Evolutionary conservation across 805 yeast species (phyloP), one percentile per base, ranked within the genome.

Genomic region (Kregervanrija pseudodelftensis): DNA sequence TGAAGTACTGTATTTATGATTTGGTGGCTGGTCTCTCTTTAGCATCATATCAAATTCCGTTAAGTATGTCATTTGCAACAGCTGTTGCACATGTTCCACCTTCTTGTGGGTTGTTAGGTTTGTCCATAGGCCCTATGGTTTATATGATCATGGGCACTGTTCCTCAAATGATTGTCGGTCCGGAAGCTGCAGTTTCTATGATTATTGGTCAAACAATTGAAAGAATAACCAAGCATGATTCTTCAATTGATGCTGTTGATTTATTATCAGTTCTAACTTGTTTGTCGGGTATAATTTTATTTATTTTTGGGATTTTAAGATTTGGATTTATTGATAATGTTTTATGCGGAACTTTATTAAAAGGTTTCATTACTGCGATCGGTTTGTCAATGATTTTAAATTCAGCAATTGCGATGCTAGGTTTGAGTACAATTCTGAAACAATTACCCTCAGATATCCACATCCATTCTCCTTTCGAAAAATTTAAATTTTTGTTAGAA

Each of bases 31-130:
- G 99, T 0, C 56, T 88, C 4, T 81, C 97, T 0, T 63, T 90
- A 33, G 96, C 96, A 0, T 82, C 93, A 4, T 91, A 89, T 64
- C 97, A 90, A 60, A 79, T 91, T 40, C 98, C 99, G 1, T 68
- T 91, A 43, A 83, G 89, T 49, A 72, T 82, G 74, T 77, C 85
- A 2, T 84, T 84, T 56, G 93, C 96, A 3, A 81, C 87, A 0
- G 81, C 95, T 0, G 69, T 89, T 38, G 95, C 95, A 2, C 87
- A 82, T 54, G 82, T 87, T 11, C 91, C 93, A 10, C 86, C 95
- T 0, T 62, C 83, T 2, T 78, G 84, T 51, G 96, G 96, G 0
- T 68, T 90, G 8, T 76, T 81, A 51, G 86, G 89, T 0, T 71
- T 88, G 40, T 80, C 86, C 1, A 69, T 85, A 3, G 87, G 93